These are phyloP conservation scores for Saccharomyces eubayanus DNA, from an alignment of 805 yeast genomes.

Conservation along the genomic window DNA sequence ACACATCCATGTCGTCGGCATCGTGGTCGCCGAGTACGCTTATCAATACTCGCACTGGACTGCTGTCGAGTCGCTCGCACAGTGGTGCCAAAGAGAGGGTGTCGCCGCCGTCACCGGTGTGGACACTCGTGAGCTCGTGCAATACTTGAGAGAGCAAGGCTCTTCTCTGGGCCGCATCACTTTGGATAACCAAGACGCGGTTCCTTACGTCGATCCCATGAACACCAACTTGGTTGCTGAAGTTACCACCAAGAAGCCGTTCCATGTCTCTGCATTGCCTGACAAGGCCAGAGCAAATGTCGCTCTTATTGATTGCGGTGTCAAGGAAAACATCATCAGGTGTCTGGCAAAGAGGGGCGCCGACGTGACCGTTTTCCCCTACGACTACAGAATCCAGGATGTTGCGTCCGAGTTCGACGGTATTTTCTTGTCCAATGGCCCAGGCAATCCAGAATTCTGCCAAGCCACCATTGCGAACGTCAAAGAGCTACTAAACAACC, in stretches of 20 bases:
- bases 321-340: slow-evolving; percentile 92
- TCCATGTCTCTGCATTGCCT: slow-evolving; percentile 66
- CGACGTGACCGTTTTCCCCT: slow-evolving; percentile 92
- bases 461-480: slow-evolving; percentile 66
- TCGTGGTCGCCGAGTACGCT: slow-evolving; percentile 93
- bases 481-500: slow-evolving; percentile 55
- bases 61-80: slow-evolving; percentile 89
- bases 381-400: slow-evolving; percentile 85
- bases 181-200: slow-evolving; percentile 41
- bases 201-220: slow-evolving; percentile 73
- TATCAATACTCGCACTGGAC: slow-evolving; percentile 98
- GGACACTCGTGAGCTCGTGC: slow-evolving; percentile 91
- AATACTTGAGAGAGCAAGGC: slow-evolving; percentile 91
- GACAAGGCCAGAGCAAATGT: slow-evolving; percentile 47
- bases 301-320: slow-evolving; percentile 96
- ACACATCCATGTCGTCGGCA: slow-evolving; percentile 86
- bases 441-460: slow-evolving; percentile 96
- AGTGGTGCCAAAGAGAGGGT: slow-evolving; percentile 95
- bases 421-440: slow-evolving; percentile 88
- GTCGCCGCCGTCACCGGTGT: slow-evolving; percentile 96
- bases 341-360: slow-evolving; percentile 94
- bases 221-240: slow-evolving; percentile 81
- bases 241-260: slow-evolving; percentile 92
- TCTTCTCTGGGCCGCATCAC: slow-evolving; percentile 86
- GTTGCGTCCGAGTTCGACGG: slow-evolving; percentile 92